Base-by-base conservation (phyloP, 1,139 yeast species). In the Suhomyces atakaporum region DNA sequence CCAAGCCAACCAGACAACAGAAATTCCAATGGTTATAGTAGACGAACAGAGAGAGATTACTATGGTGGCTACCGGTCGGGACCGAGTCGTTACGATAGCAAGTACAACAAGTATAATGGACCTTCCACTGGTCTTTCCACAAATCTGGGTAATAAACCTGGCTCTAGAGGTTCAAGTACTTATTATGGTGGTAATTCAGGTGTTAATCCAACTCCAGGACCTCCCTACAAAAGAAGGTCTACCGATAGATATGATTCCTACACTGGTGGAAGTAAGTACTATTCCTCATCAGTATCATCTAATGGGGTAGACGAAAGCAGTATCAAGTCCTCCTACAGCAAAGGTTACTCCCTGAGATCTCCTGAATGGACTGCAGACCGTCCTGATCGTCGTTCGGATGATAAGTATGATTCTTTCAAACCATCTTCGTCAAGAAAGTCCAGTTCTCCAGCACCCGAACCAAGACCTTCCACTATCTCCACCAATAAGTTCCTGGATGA, bases 11-110 rank as follows among this genome's bases (percentile, higher is more conserved):
- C 29, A n/a, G 38, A 32, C 25, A 30, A 38, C 16, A 19, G 37
- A 21, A 27, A 27, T 5, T 16, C 23, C 5, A 35, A 32, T 12
- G 39, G 40, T 18, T 38, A 38, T 12, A 29, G 38, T 11, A 34
- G 49, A 19, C 33, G 42, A 29, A 25, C 25, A 11, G 51, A 46
- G 9, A 14, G 53, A 21, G 54, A 49, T 26, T 48, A 43, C 40
- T 47, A 49, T 26, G 51, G 51, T 6, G 42, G 42, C 15, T 48
- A 45, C 42, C 33, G 53, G 7, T 14, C 34, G 3, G 27, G 34
- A 10, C 32, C 40, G 3, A 33, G 32, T 33, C 31, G 53, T 8
- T 40, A 40, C 30, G 50, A 46, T 9, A 31, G 37, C 32, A 48
- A 48, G 25, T 47, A 49, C 36, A 40, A 36, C 44, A 47, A 47